Percentiles rank a stretch among this genome's conserved stretches.
phyloP scores from a whole-genome alignment of 257 asterid genomes.

The Solanum lignicaule region DNA sequence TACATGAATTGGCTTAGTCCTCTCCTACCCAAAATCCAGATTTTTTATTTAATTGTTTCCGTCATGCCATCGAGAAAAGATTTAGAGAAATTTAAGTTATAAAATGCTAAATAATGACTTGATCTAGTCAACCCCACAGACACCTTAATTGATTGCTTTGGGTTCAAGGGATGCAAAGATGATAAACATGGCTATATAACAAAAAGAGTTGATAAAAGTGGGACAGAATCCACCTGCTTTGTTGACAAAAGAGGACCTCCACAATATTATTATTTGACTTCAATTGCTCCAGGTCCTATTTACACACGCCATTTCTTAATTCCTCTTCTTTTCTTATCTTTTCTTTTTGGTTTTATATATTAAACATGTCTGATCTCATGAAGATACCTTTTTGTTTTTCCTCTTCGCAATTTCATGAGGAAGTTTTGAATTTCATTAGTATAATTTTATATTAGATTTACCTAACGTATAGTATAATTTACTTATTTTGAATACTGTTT shows the following conservation, averaged over 20 bases:
- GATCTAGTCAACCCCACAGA: conserved; percentile 6
- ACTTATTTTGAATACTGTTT: not conserved
- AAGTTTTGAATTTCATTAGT: not conserved
- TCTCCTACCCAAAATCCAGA: not conserved
- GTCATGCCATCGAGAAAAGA: not conserved
- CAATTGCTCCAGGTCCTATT: not conserved
- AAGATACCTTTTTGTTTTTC: not conserved
- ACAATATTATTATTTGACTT: not conserved
- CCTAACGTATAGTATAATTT: not conserved
- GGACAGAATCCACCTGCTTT: conserved; percentile 10
- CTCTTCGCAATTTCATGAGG: not conserved
- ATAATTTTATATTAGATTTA: not conserved
- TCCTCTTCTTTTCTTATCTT: no score
- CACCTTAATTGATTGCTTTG: not conserved
- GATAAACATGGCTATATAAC: conserved; percentile 10
- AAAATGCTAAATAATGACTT: not conserved
- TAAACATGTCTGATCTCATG: not conserved
- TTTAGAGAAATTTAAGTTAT: not conserved
- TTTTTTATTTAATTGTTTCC: not conserved
- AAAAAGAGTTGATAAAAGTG: conserved; percentile 8
- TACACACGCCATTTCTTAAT: not conserved
- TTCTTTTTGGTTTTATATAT: not conserved
- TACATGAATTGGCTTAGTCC: not conserved
- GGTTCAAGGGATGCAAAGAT: not conserved
- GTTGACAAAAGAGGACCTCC: conserved; percentile 28